Evolutionary conservation across 352 stramenopile genomes (phyloP).

Genomic region (Achlya hypogyna): DNA sequence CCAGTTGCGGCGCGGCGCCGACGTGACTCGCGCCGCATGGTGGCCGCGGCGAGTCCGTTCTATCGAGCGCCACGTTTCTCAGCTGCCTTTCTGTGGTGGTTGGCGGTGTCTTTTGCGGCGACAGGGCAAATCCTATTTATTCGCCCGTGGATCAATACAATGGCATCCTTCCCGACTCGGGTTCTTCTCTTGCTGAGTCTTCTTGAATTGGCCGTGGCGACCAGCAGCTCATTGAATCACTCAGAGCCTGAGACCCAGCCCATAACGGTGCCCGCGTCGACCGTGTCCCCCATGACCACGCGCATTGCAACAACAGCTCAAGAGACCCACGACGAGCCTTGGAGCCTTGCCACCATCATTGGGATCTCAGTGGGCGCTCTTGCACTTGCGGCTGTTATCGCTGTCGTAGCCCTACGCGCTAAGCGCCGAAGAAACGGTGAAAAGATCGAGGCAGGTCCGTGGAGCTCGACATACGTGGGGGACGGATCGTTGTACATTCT

Average conservation of each 20-base stretch:
- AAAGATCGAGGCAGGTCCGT: not conserved
- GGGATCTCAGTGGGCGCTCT: not conserved
- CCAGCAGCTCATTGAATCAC: too few species aligned
- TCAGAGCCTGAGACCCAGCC: too few species aligned
- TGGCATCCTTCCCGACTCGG: too few species aligned
- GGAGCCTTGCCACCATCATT: not conserved
- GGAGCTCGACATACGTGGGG: not conserved
- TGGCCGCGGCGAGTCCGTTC: not conserved
- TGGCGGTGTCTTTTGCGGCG: not conserved
- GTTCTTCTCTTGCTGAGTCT: too few species aligned
- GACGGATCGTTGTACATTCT: slow-evolving; percentile 2
- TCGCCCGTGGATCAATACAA: not conserved
- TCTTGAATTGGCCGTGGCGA: too few species aligned
- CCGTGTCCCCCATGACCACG: not conserved
- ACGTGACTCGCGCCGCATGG: too few species aligned
- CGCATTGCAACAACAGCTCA: not conserved
- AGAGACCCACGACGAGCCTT: not conserved
- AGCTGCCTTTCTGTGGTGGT: not conserved
- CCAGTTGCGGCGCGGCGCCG: too few species aligned
- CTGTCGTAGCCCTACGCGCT: not conserved
- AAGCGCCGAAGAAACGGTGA: not conserved
- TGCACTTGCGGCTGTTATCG: not conserved
- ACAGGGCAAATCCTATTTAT: not conserved
- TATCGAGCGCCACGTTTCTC: not conserved
- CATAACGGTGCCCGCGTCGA: not conserved